Conservation (phyloP, 768 basidiomycete species). For the Panellus pusillus region DNA sequence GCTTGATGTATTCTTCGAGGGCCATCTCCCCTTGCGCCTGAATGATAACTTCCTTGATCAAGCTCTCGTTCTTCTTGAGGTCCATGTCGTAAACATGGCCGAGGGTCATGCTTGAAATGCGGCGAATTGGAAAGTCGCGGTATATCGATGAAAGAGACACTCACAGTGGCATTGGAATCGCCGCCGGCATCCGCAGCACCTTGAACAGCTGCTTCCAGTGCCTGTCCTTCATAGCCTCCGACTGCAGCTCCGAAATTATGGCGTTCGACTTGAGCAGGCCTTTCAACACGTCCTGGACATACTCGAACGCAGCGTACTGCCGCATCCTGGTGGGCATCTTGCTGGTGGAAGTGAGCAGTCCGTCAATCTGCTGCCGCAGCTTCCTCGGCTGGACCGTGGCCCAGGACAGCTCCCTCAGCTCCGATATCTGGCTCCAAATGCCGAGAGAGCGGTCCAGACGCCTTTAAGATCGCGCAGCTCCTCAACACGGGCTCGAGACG, state of each 20-base stretch:
- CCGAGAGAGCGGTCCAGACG: slow-evolving; percentile 98
- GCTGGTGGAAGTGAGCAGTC: slow-evolving; percentile 88
- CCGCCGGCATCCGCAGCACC: slow-evolving; percentile 68
- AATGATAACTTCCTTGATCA: slow-evolving; percentile 92
- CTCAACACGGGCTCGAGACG: slow-evolving; percentile 94
- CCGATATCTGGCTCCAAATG: slow-evolving; percentile 91
- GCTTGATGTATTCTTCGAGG: slow-evolving; percentile 91
- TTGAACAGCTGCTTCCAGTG: slow-evolving; percentile 99
- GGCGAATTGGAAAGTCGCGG: slow-evolving; percentile 5
- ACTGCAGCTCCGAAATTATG: slow-evolving; percentile 91
- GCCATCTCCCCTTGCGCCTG: slow-evolving; percentile 99
- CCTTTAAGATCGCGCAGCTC: slow-evolving; percentile 95
- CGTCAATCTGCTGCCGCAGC: slow-evolving; percentile 89
- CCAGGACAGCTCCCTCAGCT: slow-evolving; percentile 88
- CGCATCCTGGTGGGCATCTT: slow-evolving; percentile 99
- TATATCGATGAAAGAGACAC: slow-evolving; percentile 21
- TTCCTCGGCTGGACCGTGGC: slow-evolving; percentile 93
- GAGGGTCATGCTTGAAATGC: slow-evolving; percentile 73
- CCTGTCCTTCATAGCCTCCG: slow-evolving; percentile 94
- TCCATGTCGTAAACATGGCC: slow-evolving; percentile 98
- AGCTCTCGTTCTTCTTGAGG: slow-evolving; percentile 85
- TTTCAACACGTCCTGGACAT: slow-evolving; percentile 88
- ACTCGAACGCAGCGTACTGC: slow-evolving; percentile 98
- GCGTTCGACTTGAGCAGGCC: slow-evolving; percentile 87
- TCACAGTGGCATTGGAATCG: slow-evolving; percentile 75